Base-by-base conservation (phyloP, 176 grass and related monocot species). In the Echinochloa phyllopogon region DNA sequence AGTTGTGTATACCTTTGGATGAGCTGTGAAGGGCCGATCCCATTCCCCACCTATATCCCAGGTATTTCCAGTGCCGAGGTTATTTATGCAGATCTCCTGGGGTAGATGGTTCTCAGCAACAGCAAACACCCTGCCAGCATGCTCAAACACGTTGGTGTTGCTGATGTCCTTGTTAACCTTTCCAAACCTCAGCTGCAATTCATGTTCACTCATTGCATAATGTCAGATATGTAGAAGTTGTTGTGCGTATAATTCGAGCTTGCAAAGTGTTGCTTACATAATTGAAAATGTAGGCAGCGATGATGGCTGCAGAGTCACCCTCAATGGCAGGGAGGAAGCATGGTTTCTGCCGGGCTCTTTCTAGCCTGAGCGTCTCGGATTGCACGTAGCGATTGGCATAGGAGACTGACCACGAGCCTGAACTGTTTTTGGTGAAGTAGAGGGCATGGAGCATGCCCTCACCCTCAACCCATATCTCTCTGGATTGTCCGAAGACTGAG, bases 141-240 rank as follows among this genome's bases (percentile, higher is more conserved):
- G 90, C 70, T 86, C 90, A 71, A 89, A 92, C 44, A 89, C 90
- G 40, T 83, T 89, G 52, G 90, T 92, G 83, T 92, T 92, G 83
- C 68, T 86, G 33, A 92, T 83, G 21, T 83, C 70, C 83, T 92
- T 92, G 14, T 89, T 89, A 51, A 86, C 60, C 68, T 79, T 92
- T 4, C 86, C 90, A 79, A 88, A 92, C 36, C 90, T 92, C 50
- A 92, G 67, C 86, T 92, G 78, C 55, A 64, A 73, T 21, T 10
- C 66, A 86, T 33, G 42, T 20, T 66, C 24, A 65, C 36, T 38
- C 65, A 71, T 44, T 56, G 82, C 44, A 72, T 29, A 80, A 9
- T 72, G 27, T 56, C 37, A 11, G 29, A 24, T 24, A 71, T 17
- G 11, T 2, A 24, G 0, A 48, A 55, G 29, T 60, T 50, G 11